Evolutionary conservation across 768 basidiomycete genomes (phyloP), one percentile per base, ranked within the genome.

Genomic region (Kwoniella dendrophila): DNA sequence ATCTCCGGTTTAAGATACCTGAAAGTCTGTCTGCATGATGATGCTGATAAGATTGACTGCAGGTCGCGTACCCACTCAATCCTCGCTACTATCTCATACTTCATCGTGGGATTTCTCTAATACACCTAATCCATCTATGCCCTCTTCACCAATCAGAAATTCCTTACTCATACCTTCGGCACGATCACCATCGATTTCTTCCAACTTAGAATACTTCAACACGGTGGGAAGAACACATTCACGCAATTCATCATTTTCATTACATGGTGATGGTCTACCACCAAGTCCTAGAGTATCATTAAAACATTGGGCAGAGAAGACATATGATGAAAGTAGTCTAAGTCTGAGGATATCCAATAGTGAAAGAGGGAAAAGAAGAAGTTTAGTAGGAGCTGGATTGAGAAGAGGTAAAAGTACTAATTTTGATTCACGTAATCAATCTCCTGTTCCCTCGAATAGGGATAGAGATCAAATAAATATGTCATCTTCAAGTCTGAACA

Each of bases 41-140:
- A 10, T 3, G 14, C 38, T 18, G 3, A 16, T 18, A 36, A 18
- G 24, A 1, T 24, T 14, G 6, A 18, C 24, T 18, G 0, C 38
- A 71, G 67, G 64, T 26, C 67, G 72, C 2, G 64, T 71, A 5
- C 72, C 72, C 14, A 71, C 70, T 16, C 55, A 59, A 34, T 69
- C 69, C 0, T 67, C 63, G 2, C 20, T 66, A 14, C 38, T 56
- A 3, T 67, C 66, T n/a, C 63, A 44, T 12, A 52, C 65, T 2
- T 66, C 64, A 11, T 66, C 68, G 8, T 70, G 68, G 68, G 68
- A 70, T 26, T 70, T 66, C 27, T 45, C 57, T 12, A 47, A 45
- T 47, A 56, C 61, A 1, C 59, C 62, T 5, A 40, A 32, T 50
- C 27, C 58, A 30, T 67, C 65, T 6, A 41, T 62, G 27, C 65